Evolutionary conservation across 2,329 filamentous ascomycete species (phyloP).

Genomic region (Fusarium tupiense): DNA sequence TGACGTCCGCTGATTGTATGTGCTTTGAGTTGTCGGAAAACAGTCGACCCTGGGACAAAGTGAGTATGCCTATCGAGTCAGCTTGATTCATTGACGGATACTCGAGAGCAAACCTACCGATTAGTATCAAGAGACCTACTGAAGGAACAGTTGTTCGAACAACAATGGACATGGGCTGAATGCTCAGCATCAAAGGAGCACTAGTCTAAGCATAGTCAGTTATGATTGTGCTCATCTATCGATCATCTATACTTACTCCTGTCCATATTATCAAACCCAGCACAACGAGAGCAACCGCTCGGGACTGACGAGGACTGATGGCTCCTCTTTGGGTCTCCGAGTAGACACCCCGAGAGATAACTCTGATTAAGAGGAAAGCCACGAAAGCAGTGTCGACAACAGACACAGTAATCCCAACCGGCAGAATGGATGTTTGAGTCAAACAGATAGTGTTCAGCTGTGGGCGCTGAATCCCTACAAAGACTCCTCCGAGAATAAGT

Average conservation of each 20-base stretch:
- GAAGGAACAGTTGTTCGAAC: conserved; percentile 62
- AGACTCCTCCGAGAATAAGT: conserved; percentile 63
- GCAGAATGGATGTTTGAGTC: conserved; percentile 55
- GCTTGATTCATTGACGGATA: not conserved
- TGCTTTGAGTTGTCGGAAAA: conserved; percentile 1
- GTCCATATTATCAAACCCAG: conserved; percentile 63
- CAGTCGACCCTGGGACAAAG: conserved; percentile 46
- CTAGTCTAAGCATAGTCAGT: conserved; percentile 54
- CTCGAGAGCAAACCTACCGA: conserved; percentile 50
- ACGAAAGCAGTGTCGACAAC: conserved; percentile 58
- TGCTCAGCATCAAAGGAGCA: conserved; percentile 61
- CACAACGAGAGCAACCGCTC: conserved; percentile 54
- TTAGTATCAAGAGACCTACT: conserved; percentile 58
- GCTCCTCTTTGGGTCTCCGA: conserved; percentile 45
- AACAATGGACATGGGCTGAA: conserved; percentile 53
- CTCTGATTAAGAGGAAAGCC: conserved; percentile 52
- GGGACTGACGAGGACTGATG: conserved; percentile 47
- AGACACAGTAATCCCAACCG: conserved; percentile 57
- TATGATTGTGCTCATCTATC: not conserved
- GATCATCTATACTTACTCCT: conserved; percentile 54
- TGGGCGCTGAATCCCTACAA: conserved; percentile 64
- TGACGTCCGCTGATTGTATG: not conserved
- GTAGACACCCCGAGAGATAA: conserved; percentile 51
- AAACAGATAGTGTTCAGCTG: conserved; percentile 64
- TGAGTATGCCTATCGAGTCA: conserved; percentile 46